Conservation (phyloP, 2,329 filamentous ascomycete species). For the Didymella sp. region DNA sequence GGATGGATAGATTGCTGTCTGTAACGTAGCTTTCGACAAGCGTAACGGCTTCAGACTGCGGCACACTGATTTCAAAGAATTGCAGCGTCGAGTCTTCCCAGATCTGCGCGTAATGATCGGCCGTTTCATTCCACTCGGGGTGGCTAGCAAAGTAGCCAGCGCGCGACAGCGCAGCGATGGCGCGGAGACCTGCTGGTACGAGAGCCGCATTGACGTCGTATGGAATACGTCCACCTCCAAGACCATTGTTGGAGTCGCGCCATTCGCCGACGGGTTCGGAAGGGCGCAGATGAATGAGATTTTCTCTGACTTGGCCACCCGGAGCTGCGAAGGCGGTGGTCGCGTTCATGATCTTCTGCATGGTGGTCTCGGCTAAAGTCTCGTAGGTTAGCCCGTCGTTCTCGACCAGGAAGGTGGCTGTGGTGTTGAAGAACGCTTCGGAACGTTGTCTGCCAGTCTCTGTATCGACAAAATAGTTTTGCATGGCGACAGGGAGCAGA, state of each 20-base stretch:
- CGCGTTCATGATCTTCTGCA: constrained; percentile 65
- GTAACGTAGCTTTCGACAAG: constrained; percentile 60
- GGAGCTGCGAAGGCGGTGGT: constrained; percentile 61
- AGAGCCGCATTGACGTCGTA: constrained; percentile 71
- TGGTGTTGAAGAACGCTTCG: constrained; percentile 49
- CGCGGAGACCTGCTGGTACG: constrained; percentile 65
- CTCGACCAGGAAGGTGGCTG: constrained; percentile 57
- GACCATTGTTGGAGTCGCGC: constrained; percentile 67
- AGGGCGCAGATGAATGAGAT: constrained; percentile 65
- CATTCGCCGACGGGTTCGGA: constrained; percentile 66
- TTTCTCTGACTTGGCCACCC: constrained; percentile 58
- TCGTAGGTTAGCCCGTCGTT: constrained; percentile 63
- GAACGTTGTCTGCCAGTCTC: constrained; percentile 51
- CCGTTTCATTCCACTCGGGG: constrained; percentile 53
- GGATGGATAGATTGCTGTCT: constrained; percentile 53
- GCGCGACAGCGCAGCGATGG: constrained; percentile 61
- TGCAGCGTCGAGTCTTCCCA: constrained; percentile 68
- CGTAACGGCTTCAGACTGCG: constrained; percentile 52
- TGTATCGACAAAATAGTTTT: constrained; percentile 64
- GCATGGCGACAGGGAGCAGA: constrained; percentile 64
- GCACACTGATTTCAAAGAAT: constrained; percentile 62
- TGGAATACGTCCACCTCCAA: constrained; percentile 68
- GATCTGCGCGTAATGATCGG: constrained; percentile 59
- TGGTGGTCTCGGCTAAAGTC: constrained; percentile 60
- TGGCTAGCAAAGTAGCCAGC: constrained; percentile 61